Base-by-base conservation (phyloP, 208 protist species). In the Leptomonas seymouri region DNA sequence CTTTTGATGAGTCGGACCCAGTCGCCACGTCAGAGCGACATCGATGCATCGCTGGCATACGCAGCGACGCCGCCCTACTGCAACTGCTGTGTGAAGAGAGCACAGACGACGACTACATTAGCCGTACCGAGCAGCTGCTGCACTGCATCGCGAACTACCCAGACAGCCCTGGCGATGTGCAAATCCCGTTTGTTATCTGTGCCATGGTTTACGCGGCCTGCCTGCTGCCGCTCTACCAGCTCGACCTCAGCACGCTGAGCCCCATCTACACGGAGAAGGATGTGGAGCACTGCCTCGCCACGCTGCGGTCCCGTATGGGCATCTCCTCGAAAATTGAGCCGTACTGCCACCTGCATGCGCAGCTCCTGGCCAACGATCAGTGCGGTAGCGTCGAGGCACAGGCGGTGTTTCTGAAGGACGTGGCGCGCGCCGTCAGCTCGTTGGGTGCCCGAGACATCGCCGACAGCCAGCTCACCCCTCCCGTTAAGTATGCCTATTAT, bases 401-500 rank as follows among this genome's bases (percentile, higher is more conserved):
- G 63, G 50, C 76, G 21, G 59, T 69, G 8, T 87, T 82, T 60
- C 51, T 88, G 11, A 80, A 74, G 54, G 55, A 64, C 39, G 68
- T 87, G 4, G 81, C 80, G 9, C 54, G 51, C 20, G 57, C 74
- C 15, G 72, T 89, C 51, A 86, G 80, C 53, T 48, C 55, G 3
- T 53, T 86, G 27, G 42, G 58, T 48, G 62, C 53, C 41, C 34
- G 14, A 41, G 25, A 39, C 59, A 67, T 82, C 56, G 67, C 56
- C 25, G 20, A 46, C 31, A 59, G 59, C 25, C 31, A 63, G 28
- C 76, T 91, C 20, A 88, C 81, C 12, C 76, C 85, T 23, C 51
- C 78, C 21, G 74, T 78, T 23, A 93, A 91, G 75, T 93, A 93
- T 59, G 71, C 75, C 63, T 85, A 88, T 57, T 93, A 88, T 56